Base-by-base conservation (phyloP, 2,329 filamentous ascomycete genomes). In the Aspergillus sp. region DNA sequence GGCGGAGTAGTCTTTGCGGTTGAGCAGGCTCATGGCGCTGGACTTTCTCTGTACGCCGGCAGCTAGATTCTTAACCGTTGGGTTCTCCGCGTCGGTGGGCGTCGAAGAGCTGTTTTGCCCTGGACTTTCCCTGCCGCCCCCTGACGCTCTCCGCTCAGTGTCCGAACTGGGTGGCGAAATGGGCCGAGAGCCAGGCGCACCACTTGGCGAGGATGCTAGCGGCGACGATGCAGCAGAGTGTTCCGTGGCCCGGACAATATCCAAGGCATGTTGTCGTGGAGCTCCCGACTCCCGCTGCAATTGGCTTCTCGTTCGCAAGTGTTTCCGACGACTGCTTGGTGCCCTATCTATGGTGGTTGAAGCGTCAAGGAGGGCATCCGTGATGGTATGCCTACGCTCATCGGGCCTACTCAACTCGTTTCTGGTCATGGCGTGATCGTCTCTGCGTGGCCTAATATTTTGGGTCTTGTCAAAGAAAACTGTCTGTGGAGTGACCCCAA, bases 361-460 rank as follows among this genome's bases (percentile, higher is more conserved):
- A 6, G 95, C 95, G 75, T 98, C 95, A 31, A 96, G 81, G 16
- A 98, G 81, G 6, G 95, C 95, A 75, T 98, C 94, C 3, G 91
- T 87, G 65, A 98, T 95, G 0, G 92, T 96, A 66, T 91, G 90
- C 5, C 66, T 75, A 76, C 79, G 59, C 72, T 80, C 58, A 59
- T 73, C 62, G 45, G 56, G 73, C 67, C 31, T 70, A 66, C 55
- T 73, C 66, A 59, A 74, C 57, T 69, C 67, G 20, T 47, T 24
- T 54, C 67, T 69, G 39, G 65, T 62, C n/a, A 67, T 32, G 42
- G 71, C 65, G 49, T 42, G 1, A 14, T 42, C 16, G 6, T 60
- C 65, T 65, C 63, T 65, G 56, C 69, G 69, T 45, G 72, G 66
- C 22, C 80, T 81, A 10, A 86, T 77, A 9, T 85, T 80, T 46